Evolutionary conservation across 2,329 filamentous ascomycete species (phyloP), one percentile per base, ranked within the genome.

Genomic region (Trichoderma sp.): DNA sequence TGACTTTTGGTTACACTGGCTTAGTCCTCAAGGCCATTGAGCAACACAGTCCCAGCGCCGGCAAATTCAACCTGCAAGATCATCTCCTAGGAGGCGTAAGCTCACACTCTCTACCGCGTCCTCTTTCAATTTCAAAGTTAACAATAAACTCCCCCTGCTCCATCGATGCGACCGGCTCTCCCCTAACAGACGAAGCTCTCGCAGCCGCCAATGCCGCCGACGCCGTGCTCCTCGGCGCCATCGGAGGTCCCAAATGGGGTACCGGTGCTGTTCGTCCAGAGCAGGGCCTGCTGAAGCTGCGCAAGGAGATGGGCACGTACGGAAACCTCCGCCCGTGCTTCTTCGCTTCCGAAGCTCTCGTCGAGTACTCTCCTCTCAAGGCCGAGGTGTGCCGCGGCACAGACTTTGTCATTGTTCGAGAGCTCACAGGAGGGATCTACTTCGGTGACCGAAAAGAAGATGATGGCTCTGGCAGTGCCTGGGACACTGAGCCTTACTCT

Each of bases 241-340:
- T 98, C 81, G 96, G 96, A 80, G 96, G 96, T n/a, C 96, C 97
- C 16, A 85, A 98, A 94, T 98, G 95, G 95, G 95, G 95, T 77
- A 97, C 95, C 38, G 94, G 94, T 79, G 86, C 91, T 75, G 93
- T 98, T 78, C 94, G 95, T 62, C 96, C 96, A 1, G 96, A 98
- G 85, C 94, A 98, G 86, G 96, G 96, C 77, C 92, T 98, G 81
- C 92, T 98, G 77, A 91, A 88, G 79, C 93, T 98, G 72, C 95
- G 96, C 86, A 98, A 97, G 86, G 94, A 98, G 86, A 94, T 98
- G 89, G 90, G 90, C 82, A 95, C 96, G 75, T 98, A 97, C 86
- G 96, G 95, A 80, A 98, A 98, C 90, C 92, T 98, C 75, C 93
- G 96, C 6, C 96, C 95, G 11, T 98, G 96, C 89, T 97, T 94